Evolutionary conservation across 768 basidiomycete genomes (phyloP).

Genomic region (Tephrocybe rancida): DNA sequence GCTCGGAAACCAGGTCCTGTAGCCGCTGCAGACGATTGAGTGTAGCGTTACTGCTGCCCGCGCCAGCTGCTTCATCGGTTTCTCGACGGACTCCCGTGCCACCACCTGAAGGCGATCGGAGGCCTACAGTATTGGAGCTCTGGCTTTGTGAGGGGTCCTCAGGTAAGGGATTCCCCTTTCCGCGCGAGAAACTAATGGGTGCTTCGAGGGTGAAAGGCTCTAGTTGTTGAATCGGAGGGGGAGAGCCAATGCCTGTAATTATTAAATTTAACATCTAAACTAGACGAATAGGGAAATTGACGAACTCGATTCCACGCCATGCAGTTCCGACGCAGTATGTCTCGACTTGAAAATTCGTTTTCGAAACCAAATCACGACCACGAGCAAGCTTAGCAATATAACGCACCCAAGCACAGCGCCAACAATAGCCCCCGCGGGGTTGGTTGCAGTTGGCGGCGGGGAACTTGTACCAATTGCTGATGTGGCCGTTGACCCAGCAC

Average conservation of each 20-base stretch:
- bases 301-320: too few relatives aligned
- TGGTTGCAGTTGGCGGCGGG: too few relatives aligned
- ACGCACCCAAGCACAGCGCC: too few relatives aligned
- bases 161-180: neutral
- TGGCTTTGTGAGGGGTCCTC: neutral
- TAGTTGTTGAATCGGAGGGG: neutral
- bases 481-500: neutral
- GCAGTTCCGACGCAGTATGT: too few relatives aligned
- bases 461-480: too few relatives aligned
- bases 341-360: neutral
- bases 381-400: neutral
- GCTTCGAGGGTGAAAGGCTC: neutral
- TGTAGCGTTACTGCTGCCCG: neutral
- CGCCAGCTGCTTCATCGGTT: neutral
- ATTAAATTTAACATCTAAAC: too few relatives aligned
- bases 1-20: slow-evolving; percentile 2
- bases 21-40: neutral
- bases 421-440: neutral
- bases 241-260: neutral
- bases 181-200: neutral
- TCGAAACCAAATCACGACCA: neutral
- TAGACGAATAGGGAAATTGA: too few relatives aligned
- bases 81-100: too few relatives aligned
- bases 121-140: too few relatives aligned
- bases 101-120: too few relatives aligned